Conservation (phyloP, 257 asterid genomes). For the Solanum ossicruentum region DNA sequence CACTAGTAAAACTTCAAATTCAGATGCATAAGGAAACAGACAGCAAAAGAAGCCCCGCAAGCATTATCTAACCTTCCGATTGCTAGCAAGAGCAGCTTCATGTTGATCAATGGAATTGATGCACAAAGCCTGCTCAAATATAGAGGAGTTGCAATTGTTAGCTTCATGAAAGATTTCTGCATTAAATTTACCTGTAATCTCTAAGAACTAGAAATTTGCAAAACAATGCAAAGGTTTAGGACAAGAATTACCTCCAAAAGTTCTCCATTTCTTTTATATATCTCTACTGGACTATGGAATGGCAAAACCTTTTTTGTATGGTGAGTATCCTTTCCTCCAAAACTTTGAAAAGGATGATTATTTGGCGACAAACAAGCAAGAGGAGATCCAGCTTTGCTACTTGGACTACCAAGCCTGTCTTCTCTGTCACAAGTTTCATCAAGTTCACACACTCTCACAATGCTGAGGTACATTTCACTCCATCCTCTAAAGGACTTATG, state of each 20-base stretch:
- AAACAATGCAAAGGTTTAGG: not conserved
- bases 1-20: not conserved
- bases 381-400: slow-evolving; percentile 70
- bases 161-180: not conserved
- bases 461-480: slow-evolving; percentile 47
- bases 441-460: slow-evolving; percentile 52
- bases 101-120: slow-evolving; percentile 64
- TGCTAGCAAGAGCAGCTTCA: slow-evolving; percentile 87
- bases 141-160: not conserved
- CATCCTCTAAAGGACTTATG: slow-evolving; percentile 51
- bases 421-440: slow-evolving; percentile 58
- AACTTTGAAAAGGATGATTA: slow-evolving; percentile 74
- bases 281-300: slow-evolving; percentile 59
- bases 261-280: slow-evolving; percentile 78
- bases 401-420: slow-evolving; percentile 48
- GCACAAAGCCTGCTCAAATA: slow-evolving; percentile 69
- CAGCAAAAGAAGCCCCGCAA: not conserved
- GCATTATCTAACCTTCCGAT: slow-evolving; percentile 54
- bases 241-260: slow-evolving; percentile 64
- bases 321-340: slow-evolving; percentile 31
- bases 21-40: not conserved
- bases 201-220: not conserved
- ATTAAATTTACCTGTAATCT: not conserved
- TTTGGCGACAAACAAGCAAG: slow-evolving; percentile 69
- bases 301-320: slow-evolving; percentile 44